These are phyloP conservation scores for Geranium rotundifolium DNA, from an alignment of 345 rosid genomes.

Conservation along the genomic window DNA sequence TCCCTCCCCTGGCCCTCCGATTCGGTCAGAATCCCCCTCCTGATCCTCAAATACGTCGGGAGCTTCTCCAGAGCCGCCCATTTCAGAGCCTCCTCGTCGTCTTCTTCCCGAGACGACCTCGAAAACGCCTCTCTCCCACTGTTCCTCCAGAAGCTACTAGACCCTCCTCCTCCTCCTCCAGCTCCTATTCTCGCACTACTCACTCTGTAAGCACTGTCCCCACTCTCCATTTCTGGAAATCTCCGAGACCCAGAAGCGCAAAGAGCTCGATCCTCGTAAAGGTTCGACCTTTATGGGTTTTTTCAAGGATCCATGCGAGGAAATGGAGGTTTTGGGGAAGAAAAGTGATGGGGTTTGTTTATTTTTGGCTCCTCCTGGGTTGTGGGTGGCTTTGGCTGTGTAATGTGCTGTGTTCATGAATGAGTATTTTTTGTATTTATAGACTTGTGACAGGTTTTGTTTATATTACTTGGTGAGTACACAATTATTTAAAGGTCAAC, in stretches of 20 bases:
- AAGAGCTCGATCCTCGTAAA: neutral
- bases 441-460: too few species aligned
- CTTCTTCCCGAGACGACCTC: constrained; percentile 35
- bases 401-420: neutral
- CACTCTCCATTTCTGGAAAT: constrained; percentile 20
- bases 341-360: too few species aligned
- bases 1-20: constrained; percentile 39
- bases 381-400: neutral
- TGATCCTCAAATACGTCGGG: constrained; percentile 56
- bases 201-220: constrained; percentile 14
- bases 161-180: neutral
- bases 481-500: neutral
- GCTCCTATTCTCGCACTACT: constrained; percentile 33
- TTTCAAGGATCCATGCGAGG: too few species aligned
- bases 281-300: neutral
- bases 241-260: neutral
- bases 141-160: constrained; percentile 32
- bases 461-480: neutral
- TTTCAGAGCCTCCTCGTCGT: constrained; percentile 67
- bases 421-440: neutral
- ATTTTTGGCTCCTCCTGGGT: neutral
- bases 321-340: too few species aligned
- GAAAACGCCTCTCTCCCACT: constrained; percentile 32
- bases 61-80: constrained; percentile 93
- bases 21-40: constrained; percentile 56